Evolutionary conservation across 2,329 filamentous ascomycete species (phyloP).

Genomic region (Trichoderma cornu-damae): DNA sequence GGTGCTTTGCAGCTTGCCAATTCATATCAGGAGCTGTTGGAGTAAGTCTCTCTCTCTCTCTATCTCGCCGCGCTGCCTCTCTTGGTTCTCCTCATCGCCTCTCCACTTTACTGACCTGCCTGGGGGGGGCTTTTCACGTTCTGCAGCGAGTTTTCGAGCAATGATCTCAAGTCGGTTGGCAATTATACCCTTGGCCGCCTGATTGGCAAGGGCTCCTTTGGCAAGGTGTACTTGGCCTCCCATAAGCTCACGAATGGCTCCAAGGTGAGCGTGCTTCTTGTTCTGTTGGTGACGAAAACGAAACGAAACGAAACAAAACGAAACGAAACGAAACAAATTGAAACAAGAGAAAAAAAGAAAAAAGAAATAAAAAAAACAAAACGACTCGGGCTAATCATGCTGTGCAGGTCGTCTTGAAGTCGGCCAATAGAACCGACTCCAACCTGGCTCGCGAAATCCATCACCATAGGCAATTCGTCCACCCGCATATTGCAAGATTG

Average conservation of each 20-base stretch:
- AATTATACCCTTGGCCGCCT: conserved; percentile 89
- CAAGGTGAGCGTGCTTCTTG: conserved; percentile 57
- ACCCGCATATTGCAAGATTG: conserved; percentile 91
- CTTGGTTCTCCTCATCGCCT: conserved; percentile 4
- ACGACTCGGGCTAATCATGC: conserved; percentile 20
- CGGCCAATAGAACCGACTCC: conserved; percentile 89
- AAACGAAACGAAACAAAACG: too few relatives aligned
- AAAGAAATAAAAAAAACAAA: too few relatives aligned
- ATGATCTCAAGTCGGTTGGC: conserved; percentile 85
- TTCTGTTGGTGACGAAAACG: too few relatives aligned
- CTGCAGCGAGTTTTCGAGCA: conserved; percentile 82
- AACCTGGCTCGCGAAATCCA: conserved; percentile 97
- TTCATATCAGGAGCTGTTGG: conserved; percentile 92
- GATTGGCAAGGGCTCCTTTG: conserved; percentile 96
- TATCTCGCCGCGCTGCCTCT: neutral
- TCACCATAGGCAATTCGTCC: conserved; percentile 94
- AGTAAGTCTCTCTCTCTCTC: conserved; percentile 56
- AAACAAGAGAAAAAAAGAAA: too few relatives aligned
- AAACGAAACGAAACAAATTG: too few relatives aligned
- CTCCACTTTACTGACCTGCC: neutral
- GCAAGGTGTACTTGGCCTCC: conserved; percentile 91
- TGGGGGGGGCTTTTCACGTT: neutral
- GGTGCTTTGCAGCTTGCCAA: conserved; percentile 68
- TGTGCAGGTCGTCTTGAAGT: conserved; percentile 88
- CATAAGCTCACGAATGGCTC: conserved; percentile 99